Percentiles rank a stretch among this genome's conserved stretches.
These are phyloP conservation scores for Isatis tinctoria DNA, from an alignment of 345 rosid species.

Conservation along the genomic window DNA sequence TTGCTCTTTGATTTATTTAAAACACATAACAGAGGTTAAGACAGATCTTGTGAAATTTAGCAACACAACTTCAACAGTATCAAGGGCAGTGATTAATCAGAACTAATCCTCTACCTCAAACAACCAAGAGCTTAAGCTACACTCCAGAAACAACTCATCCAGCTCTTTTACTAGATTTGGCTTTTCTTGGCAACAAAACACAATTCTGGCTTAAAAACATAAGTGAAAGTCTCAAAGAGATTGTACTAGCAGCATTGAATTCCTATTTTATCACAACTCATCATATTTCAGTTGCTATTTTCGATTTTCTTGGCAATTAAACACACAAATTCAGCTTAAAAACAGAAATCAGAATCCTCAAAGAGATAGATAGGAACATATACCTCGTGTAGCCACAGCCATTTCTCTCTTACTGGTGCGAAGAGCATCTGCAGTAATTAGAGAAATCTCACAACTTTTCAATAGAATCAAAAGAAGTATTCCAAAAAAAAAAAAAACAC, in stretches of 20 bases:
- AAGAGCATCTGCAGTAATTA: slow-evolving; percentile 54
- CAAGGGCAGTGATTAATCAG: background rate
- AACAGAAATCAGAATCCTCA: background rate
- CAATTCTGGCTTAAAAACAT: background rate
- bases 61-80: background rate
- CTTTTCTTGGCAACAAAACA: background rate
- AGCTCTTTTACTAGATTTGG: background rate
- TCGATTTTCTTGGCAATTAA: background rate
- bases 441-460: background rate
- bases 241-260: background rate
- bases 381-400: slow-evolving; percentile 93
- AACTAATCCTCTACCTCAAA: background rate
- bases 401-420: slow-evolving; percentile 88
- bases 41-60: background rate
- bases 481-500: background rate
- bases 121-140: background rate
- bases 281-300: background rate
- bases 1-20: too few species aligned
- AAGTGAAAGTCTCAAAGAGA: background rate
- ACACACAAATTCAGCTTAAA: background rate
- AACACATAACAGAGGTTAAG: background rate
- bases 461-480: background rate
- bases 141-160: background rate
- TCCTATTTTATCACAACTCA: background rate
- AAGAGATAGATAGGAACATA: background rate